Evolutionary conservation across 805 yeast species (phyloP).

Genomic region (Suhomyces kilbournensis): DNA sequence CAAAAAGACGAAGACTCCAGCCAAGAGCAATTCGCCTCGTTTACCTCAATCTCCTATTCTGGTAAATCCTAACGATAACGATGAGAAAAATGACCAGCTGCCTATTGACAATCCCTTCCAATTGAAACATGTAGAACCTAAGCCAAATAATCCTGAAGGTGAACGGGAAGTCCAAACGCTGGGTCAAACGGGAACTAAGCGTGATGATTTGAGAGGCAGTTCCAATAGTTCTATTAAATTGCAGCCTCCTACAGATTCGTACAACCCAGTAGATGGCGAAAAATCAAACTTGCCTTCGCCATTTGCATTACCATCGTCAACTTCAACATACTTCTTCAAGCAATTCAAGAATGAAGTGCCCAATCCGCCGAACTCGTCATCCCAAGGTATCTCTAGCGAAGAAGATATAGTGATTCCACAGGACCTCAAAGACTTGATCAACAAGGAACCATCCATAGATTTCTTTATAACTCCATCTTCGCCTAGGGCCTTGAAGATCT

Average conservation of each 20-base stretch:
- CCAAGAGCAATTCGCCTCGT: constrained; percentile 7
- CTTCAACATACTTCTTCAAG: constrained; percentile 39
- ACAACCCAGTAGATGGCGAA: constrained; percentile 1
- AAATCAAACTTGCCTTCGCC: constrained; percentile 30
- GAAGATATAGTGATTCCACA: constrained; percentile 34
- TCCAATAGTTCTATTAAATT: background rate
- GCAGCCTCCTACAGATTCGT: background rate
- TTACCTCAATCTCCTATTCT: constrained; percentile 14
- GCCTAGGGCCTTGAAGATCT: constrained; percentile 37
- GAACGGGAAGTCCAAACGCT: background rate
- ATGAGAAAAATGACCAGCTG: background rate
- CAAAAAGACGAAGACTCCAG: constrained; percentile 22
- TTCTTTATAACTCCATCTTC: constrained; percentile 33
- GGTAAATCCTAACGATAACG: background rate
- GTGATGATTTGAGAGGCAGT: background rate
- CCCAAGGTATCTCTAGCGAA: constrained; percentile 5
- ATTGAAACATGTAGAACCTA: background rate
- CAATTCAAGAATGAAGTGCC: constrained; percentile 16
- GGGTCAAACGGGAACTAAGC: background rate
- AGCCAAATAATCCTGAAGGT: background rate
- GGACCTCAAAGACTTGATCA: constrained; percentile 34
- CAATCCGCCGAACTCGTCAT: background rate
- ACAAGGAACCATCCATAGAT: constrained; percentile 36
- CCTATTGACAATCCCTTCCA: background rate
- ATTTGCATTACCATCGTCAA: constrained; percentile 45